Evolutionary conservation across 805 yeast species (phyloP).

Genomic region (Komagataella mondaviorum): DNA sequence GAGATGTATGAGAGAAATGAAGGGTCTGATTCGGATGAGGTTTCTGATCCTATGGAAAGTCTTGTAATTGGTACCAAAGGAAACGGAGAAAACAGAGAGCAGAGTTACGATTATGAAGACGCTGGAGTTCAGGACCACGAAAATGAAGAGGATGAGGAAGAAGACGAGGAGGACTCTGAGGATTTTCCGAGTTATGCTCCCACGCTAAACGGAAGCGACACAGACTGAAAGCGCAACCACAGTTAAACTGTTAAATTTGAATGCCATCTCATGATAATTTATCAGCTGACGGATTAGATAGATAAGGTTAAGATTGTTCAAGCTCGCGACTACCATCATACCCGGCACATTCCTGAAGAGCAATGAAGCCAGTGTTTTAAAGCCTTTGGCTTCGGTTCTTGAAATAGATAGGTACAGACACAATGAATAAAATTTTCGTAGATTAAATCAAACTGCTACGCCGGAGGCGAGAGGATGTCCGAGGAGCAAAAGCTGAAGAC

Average conservation of each 20-base stretch:
- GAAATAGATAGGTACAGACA: too few species aligned
- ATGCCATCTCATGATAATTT: background rate
- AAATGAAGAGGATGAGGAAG: conserved; percentile 3
- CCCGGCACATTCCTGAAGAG: background rate
- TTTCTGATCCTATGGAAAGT: conserved; percentile 17
- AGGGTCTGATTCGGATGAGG: conserved; percentile 14
- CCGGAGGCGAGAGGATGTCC: background rate
- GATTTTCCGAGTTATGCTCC: conserved; percentile 17
- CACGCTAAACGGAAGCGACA: conserved; percentile 18
- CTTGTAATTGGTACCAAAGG: conserved; percentile 21
- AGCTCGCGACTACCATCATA: background rate
- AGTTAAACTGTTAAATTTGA: too few species aligned
- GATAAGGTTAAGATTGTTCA: background rate
- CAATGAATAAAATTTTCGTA: too few species aligned
- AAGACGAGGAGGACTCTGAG: conserved; percentile 12
- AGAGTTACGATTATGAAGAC: conserved; percentile 19
- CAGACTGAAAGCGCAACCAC: background rate
- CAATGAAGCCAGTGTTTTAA: background rate
- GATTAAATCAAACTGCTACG: background rate
- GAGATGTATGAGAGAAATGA: conserved; percentile 60
- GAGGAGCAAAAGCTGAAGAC: too few species aligned
- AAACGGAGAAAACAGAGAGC: conserved; percentile 14
- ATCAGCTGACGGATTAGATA: background rate
- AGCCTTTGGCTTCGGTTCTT: too few species aligned
- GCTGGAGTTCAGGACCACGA: conserved; percentile 14